Evolutionary conservation across 805 yeast genomes (phyloP).

Genomic region (Nematodospora valgi): DNA sequence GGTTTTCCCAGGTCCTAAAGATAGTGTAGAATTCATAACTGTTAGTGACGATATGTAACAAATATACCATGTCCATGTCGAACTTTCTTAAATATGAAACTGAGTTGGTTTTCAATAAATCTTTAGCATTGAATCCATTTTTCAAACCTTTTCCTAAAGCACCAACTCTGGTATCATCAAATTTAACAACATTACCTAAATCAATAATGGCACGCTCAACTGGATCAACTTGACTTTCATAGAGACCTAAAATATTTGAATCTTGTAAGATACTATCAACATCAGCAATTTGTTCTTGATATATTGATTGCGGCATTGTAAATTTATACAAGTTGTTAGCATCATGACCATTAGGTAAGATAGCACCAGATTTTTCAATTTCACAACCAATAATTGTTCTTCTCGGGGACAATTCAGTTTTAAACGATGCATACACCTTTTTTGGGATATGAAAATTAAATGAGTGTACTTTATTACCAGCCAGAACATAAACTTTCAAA

Average conservation of each 20-base stretch:
- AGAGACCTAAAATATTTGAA: slow-evolving; percentile 61
- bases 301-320: slow-evolving; percentile 65
- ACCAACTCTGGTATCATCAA: slow-evolving; percentile 72
- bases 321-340: slow-evolving; percentile 54
- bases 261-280: slow-evolving; percentile 64
- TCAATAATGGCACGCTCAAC: slow-evolving; percentile 75
- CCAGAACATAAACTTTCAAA: slow-evolving; percentile 64
- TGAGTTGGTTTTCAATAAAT: slow-evolving; percentile 47
- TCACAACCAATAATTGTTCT: slow-evolving; percentile 42
- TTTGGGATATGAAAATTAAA: slow-evolving; percentile 74
- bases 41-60: slow-evolving; percentile 67
- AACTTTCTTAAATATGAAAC: slow-evolving; percentile 54
- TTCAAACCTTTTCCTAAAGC: slow-evolving; percentile 82
- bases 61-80: slow-evolving; percentile 55
- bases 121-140: slow-evolving; percentile 71
- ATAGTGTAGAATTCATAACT: slow-evolving; percentile 73
- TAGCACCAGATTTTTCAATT: slow-evolving; percentile 55
- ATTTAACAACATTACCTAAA: slow-evolving; percentile 68
- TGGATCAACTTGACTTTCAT: slow-evolving; percentile 68
- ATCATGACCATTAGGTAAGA: slow-evolving; percentile 68
- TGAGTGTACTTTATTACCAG: slow-evolving; percentile 70
- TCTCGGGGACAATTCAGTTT: slow-evolving; percentile 42
- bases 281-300: slow-evolving; percentile 50
- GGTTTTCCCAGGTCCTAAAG: slow-evolving; percentile 59
- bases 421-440: slow-evolving; percentile 64